Conservation (phyloP, 805 yeast species). For the Spathaspora sp. region DNA sequence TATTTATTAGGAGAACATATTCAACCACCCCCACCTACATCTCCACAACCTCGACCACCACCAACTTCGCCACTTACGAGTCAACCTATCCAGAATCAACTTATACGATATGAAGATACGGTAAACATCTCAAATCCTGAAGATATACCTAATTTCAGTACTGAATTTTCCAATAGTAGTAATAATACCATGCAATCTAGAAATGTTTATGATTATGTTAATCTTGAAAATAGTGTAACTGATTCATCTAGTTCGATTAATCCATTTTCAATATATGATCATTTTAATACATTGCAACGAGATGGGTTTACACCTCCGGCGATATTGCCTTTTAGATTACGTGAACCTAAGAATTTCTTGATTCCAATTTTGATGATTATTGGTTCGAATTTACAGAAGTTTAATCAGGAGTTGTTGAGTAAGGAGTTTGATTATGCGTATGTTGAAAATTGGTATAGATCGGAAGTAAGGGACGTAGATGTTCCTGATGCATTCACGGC, state of each 20-base stretch:
- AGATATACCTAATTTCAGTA: slow-evolving; percentile 22
- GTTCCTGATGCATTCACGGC: slow-evolving; percentile 6
- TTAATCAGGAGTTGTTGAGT: slow-evolving; percentile 8
- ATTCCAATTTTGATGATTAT: slow-evolving; percentile 28
- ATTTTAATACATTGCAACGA: background rate
- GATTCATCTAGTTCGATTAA: background rate
- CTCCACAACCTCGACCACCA: slow-evolving; percentile 3
- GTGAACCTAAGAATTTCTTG: slow-evolving; percentile 21
- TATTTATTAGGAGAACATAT: slow-evolving; percentile 31
- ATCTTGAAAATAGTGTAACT: background rate
- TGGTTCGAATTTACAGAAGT: slow-evolving; percentile 18
- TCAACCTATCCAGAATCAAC: slow-evolving; percentile 1
- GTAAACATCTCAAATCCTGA: slow-evolving; percentile 25
- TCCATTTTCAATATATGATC: background rate
- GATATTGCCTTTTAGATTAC: slow-evolving; percentile 12
- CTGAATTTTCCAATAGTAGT: background rate
- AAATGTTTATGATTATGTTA: background rate
- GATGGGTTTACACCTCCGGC: slow-evolving; percentile 11
- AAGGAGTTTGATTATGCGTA: slow-evolving; percentile 13
- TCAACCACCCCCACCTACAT: background rate
- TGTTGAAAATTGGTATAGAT: slow-evolving; percentile 15
- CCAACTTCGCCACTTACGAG: slow-evolving; percentile 4
- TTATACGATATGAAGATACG: slow-evolving; percentile 15
- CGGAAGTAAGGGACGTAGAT: slow-evolving; percentile 5
- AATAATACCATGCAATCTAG: background rate